These are phyloP conservation scores for Mortierella sp. DNA, from an alignment of 371 early-diverging fungal genomes.

Conservation along the genomic window DNA sequence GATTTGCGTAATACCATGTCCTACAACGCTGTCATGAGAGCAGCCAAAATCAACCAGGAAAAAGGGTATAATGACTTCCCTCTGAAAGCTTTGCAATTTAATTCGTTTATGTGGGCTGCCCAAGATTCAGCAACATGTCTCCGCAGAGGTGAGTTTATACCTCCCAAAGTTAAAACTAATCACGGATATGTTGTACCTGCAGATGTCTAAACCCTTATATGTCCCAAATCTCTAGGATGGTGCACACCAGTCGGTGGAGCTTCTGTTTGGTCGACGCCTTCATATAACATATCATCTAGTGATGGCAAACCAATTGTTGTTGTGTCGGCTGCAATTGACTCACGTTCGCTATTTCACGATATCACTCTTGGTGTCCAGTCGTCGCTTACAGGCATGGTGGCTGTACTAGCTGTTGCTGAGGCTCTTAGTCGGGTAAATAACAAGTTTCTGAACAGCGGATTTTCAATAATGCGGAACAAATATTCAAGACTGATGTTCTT, in stretches of 20 bases:
- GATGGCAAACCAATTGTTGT: slow-evolving; percentile 77
- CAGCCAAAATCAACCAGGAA: slow-evolving; percentile 62
- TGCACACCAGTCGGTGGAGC: slow-evolving; percentile 81
- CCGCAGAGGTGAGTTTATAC: slow-evolving; percentile 64
- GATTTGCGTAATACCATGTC: slow-evolving; percentile 57
- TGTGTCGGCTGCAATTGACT: slow-evolving; percentile 75
- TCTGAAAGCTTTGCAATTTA: slow-evolving; percentile 76
- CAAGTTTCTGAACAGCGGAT: neutral
- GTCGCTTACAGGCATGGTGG: slow-evolving; percentile 71
- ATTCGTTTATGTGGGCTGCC: slow-evolving; percentile 82
- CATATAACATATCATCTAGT: slow-evolving; percentile 60
- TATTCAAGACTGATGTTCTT: neutral
- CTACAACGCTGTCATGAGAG: slow-evolving; percentile 61
- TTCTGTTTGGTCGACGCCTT: slow-evolving; percentile 80
- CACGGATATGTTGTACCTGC: too few species aligned
- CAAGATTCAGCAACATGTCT: slow-evolving; percentile 76
- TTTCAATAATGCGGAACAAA: neutral
- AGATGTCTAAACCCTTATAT: too few species aligned
- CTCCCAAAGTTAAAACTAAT: too few species aligned
- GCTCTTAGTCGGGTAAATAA: slow-evolving; percentile 73
- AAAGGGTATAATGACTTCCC: slow-evolving; percentile 69
- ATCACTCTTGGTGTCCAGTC: slow-evolving; percentile 66
- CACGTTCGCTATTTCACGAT: slow-evolving; percentile 77
- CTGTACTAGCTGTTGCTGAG: slow-evolving; percentile 77
- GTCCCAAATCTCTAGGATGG: slow-evolving; percentile 58